Evolutionary conservation across 129 eudicot species (phyloP), one percentile per base, ranked within the genome.

Genomic region (Mikania micrantha): DNA sequence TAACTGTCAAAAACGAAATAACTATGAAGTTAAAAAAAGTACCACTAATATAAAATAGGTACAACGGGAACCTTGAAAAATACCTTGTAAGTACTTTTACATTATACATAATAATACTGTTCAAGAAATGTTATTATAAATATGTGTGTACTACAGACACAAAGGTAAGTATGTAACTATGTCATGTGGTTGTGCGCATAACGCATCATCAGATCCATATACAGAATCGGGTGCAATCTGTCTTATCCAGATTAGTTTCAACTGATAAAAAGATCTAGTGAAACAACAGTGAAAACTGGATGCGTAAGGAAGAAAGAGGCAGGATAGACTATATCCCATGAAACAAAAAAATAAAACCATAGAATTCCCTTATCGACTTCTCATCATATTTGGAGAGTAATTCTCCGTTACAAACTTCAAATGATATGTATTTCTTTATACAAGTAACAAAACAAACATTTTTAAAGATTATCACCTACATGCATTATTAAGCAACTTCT

Each of bases 1-100:
- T 87, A 87, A 53, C 95, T 87, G 90, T 54, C 65, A 64, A 17
- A 25, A 49, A 67, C 28, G 63, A 54, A 31, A 66, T 17, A 32
- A 45, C 9, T 25, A 65, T 17, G 20, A 16, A 68, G 77, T 67
- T 71, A 64, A 17, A 29, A 36, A 31, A 66, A 20, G 29, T 22
- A 22, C 3, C 9, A 29, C 9, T 17, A 0, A 66, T 69, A 61
- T 21, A 50, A 4, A 53, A 77, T 29, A 28, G 42, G 66, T 41
- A 34, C 20, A 34, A 24, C 4, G 9, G 48, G 40, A 64, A 63
- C 12, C 38, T 3, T 67, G 66, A 35, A 45, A 67, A 22, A 9
- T 7, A 44, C 31, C 17, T 60, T 47, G 34, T 4, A 24, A 53
- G 34, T 24, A 41, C 47, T 42, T 42, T 36, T 11, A 73, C 39